Evolutionary conservation across 345 rosid species (phyloP).

Genomic region (Hibiscus tridactylites): DNA sequence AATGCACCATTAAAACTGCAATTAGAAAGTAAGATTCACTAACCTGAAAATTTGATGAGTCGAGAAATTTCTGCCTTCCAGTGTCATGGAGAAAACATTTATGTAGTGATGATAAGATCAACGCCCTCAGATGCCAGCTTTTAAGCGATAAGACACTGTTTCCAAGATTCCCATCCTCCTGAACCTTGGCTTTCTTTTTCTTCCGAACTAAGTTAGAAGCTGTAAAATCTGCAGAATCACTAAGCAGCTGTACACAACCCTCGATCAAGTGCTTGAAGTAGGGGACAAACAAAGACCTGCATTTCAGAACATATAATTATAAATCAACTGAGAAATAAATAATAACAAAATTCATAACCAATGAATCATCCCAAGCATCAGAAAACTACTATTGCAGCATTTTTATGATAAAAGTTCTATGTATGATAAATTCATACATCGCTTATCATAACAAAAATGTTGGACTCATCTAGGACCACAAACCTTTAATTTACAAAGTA

Average conservation of each 20-base stretch:
- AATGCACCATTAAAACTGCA: background rate
- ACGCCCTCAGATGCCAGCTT: conserved; percentile 76
- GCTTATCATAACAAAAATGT: background rate
- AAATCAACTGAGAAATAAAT: background rate
- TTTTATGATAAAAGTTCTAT: background rate
- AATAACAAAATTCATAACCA: background rate
- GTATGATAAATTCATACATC: background rate
- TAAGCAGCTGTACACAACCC: conserved; percentile 53
- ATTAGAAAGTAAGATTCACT: background rate
- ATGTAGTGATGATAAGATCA: conserved; percentile 67
- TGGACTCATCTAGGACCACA: background rate
- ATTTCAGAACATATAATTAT: background rate
- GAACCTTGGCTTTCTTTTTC: conserved; percentile 74
- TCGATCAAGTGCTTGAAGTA: conserved; percentile 78
- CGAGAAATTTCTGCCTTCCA: conserved; percentile 66
- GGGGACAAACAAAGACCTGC: conserved; percentile 88
- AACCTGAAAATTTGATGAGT: conserved; percentile 78
- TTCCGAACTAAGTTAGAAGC: conserved; percentile 38
- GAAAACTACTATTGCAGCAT: background rate
- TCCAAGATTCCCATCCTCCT: conserved; percentile 30
- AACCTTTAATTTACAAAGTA: background rate
- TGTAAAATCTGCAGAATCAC: conserved; percentile 25
- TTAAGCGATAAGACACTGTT: conserved; percentile 24
- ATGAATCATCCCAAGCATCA: background rate
- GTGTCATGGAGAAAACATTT: conserved; percentile 80